Evolutionary conservation across 768 basidiomycete species (phyloP).

Genomic region (Rhodosporidiobolus sp.): DNA sequence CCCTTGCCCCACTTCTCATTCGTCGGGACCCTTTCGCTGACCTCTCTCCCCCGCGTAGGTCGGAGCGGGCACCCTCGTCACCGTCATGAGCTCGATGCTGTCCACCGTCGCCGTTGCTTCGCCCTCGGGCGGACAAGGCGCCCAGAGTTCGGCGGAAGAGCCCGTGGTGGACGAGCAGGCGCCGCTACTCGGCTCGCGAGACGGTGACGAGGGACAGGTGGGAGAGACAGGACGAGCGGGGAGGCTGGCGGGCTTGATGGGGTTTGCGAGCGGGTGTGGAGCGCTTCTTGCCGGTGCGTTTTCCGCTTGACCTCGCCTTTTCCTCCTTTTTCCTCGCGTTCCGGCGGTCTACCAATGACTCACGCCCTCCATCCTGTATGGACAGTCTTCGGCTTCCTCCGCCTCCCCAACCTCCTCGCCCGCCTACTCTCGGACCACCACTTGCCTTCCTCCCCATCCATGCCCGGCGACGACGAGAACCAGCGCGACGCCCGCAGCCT

Average conservation of each 20-base stretch:
- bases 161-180: neutral
- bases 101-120: neutral
- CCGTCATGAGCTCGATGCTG: conserved; percentile 12
- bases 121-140: no score
- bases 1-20: neutral
- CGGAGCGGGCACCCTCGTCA: conserved; percentile 15
- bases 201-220: neutral
- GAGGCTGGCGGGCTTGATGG: conserved; percentile 24
- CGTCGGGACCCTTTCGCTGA: neutral
- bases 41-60: neutral
- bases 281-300: conserved; percentile 31
- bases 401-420: conserved; percentile 15
- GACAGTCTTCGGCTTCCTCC: conserved; percentile 36
- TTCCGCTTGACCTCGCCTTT: neutral
- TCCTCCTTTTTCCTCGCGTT: neutral
- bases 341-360: neutral
- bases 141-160: no score
- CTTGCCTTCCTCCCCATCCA: neutral
- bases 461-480: neutral
- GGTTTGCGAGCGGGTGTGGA: conserved; percentile 24
- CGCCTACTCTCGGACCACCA: neutral
- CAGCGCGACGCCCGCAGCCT: neutral
- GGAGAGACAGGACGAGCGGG: neutral
- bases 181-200: neutral
- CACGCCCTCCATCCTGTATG: neutral